These are phyloP conservation scores for Tephrocybe sp. DNA, from an alignment of 768 basidiomycete species.

Conservation along the genomic window DNA sequence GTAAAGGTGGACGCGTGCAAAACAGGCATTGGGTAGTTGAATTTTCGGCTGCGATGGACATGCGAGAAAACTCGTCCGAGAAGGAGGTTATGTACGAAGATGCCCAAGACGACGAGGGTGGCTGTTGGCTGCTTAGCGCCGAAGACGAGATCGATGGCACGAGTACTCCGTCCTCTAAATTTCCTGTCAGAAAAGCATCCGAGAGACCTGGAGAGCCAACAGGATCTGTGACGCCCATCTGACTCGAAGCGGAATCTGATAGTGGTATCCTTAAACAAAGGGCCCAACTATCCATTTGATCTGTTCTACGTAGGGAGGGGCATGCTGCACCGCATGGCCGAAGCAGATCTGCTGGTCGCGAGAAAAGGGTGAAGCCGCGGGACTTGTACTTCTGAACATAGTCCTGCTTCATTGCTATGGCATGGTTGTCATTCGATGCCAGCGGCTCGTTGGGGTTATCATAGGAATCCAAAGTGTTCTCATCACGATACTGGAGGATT, in stretches of 20 bases:
- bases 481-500: constrained; percentile 7
- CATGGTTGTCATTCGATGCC: neutral
- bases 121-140: neutral
- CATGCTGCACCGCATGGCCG: constrained; percentile 15
- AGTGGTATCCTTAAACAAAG: constrained; percentile 1
- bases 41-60: neutral
- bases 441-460: neutral
- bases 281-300: constrained; percentile 3
- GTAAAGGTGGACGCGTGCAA: neutral
- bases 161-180: neutral
- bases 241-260: neutral
- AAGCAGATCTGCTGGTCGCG: constrained; percentile 5
- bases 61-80: neutral
- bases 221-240: neutral
- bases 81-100: constrained; percentile 2
- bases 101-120: neutral
- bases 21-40: neutral
- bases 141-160: neutral
- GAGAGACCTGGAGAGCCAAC: neutral
- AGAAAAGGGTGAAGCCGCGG: constrained; percentile 11
- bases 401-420: neutral
- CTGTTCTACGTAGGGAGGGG: constrained; percentile 1
- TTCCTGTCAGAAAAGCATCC: neutral
- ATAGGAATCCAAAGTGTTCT: constrained; percentile 4
- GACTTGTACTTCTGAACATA: constrained; percentile 13